Percentiles rank a stretch among this genome's conserved stretches.
Conservation (phyloP, 306 rosid genomes). For the Inga laurina region DNA sequence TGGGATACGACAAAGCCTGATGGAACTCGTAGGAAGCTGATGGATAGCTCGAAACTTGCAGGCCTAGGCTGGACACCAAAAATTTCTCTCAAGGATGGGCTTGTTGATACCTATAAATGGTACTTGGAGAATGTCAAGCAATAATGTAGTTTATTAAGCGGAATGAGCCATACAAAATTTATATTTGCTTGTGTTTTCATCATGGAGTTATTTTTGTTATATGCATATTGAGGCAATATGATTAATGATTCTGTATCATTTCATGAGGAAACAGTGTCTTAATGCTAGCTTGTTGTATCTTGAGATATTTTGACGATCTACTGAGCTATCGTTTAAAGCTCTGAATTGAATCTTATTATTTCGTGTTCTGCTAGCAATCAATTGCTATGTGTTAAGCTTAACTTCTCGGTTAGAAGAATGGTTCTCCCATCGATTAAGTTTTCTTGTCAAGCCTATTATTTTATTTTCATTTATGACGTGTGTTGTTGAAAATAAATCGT, state of each 20-base stretch:
- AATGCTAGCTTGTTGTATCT: conserved; percentile 13
- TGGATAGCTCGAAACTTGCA: conserved; percentile 88
- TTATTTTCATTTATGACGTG: neutral
- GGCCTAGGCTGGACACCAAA: conserved; percentile 82
- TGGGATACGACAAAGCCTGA: conserved; percentile 94
- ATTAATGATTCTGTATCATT: conserved; percentile 38
- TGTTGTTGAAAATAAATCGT: neutral
- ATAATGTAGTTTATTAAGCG: conserved; percentile 42
- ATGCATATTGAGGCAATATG: conserved; percentile 25
- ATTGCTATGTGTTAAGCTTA: neutral
- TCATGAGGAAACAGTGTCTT: conserved; percentile 37
- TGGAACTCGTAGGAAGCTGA: conserved; percentile 94
- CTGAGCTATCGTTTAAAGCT: conserved; percentile 25
- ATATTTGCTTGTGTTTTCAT: conserved; percentile 35
- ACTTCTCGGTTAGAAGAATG: neutral
- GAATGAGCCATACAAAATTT: conserved; percentile 29
- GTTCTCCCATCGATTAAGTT: neutral
- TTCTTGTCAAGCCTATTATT: neutral
- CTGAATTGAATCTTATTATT: conserved; percentile 17
- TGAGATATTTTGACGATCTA: conserved; percentile 12
- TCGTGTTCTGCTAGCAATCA: neutral
- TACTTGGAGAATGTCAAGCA: conserved; percentile 70
- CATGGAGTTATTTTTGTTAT: conserved; percentile 12
- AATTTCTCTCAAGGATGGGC: conserved; percentile 90
- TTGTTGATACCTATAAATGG: conserved; percentile 89